Evolutionary conservation across 352 stramenopile species (phyloP).

Genomic region (Phytophthora quininea): DNA sequence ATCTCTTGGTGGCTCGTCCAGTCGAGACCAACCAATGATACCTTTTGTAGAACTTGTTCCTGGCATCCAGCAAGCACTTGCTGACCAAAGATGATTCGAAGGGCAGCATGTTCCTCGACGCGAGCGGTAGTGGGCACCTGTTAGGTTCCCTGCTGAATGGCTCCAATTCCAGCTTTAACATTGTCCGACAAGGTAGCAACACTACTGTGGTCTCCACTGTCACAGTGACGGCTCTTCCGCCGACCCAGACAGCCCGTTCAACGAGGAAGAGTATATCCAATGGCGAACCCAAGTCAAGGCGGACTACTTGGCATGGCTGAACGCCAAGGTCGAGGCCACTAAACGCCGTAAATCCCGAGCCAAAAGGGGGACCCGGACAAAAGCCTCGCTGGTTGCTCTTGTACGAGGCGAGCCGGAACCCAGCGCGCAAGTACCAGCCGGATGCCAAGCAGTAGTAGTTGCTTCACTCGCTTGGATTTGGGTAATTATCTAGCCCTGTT

Average conservation of each 20-base stretch:
- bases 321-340: slow-evolving; percentile 60
- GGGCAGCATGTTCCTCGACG: slow-evolving; percentile 41
- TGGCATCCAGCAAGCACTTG: slow-evolving; percentile 49
- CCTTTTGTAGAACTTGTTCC: slow-evolving; percentile 47
- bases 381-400: slow-evolving; percentile 75
- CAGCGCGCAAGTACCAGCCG: slow-evolving; percentile 35
- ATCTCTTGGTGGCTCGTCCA: background rate
- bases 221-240: slow-evolving; percentile 9
- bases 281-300: slow-evolving; percentile 80
- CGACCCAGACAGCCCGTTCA: slow-evolving; percentile 26
- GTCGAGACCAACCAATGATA: background rate
- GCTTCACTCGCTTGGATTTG: slow-evolving; percentile 22
- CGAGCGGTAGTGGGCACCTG: slow-evolving; percentile 26
- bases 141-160: slow-evolving; percentile 27
- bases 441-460: slow-evolving; percentile 32
- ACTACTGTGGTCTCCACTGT: slow-evolving; percentile 14
- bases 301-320: slow-evolving; percentile 76
- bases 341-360: slow-evolving; percentile 45
- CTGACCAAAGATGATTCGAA: slow-evolving; percentile 32
- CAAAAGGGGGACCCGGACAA: slow-evolving; percentile 58
- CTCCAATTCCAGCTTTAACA: slow-evolving; percentile 25
- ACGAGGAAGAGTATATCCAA: slow-evolving; percentile 65
- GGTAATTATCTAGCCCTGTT: slow-evolving; percentile 11
- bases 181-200: slow-evolving; percentile 18
- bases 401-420: slow-evolving; percentile 65